Evolutionary conservation across 352 stramenopile genomes (phyloP).

Genomic region (Phytophthora quininea): DNA sequence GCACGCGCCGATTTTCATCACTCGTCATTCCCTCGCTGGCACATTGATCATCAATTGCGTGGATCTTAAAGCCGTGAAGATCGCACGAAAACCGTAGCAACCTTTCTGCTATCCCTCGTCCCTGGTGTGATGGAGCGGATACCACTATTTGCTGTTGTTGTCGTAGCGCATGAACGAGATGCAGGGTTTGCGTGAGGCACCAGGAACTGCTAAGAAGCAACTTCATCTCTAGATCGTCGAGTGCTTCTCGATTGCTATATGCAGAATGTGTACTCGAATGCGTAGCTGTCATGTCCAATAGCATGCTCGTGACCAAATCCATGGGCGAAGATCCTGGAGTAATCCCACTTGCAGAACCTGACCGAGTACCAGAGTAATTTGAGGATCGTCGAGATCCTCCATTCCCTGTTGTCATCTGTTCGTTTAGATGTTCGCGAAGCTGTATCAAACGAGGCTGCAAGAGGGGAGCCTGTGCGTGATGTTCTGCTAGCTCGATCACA

Average conservation of each 20-base stretch:
- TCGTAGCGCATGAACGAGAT: conserved; percentile 44
- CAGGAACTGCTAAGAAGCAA: conserved; percentile 41
- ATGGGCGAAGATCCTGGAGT: background rate
- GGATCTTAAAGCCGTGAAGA: conserved; percentile 44
- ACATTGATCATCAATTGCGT: conserved; percentile 6
- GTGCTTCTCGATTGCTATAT: background rate
- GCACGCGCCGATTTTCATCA: background rate
- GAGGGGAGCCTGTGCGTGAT: conserved; percentile 27
- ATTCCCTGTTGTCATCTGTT: conserved; percentile 23
- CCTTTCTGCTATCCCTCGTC: conserved; percentile 18
- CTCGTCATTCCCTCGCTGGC: background rate
- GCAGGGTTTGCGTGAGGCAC: conserved; percentile 40
- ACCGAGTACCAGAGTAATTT: conserved; percentile 3
- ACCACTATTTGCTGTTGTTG: conserved; percentile 37
- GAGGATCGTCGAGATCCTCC: conserved; percentile 27
- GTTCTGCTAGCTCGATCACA: conserved; percentile 35
- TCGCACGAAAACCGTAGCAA: conserved; percentile 47
- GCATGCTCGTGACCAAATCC: conserved; percentile 20
- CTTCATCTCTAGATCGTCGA: conserved; percentile 20
- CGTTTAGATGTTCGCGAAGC: conserved; percentile 28
- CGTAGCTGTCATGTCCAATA: conserved; percentile 28
- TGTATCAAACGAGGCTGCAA: conserved; percentile 26
- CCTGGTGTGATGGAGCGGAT: conserved; percentile 13
- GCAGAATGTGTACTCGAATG: conserved; percentile 5
- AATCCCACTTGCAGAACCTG: background rate